phyloP scores from a whole-genome alignment of 2,329 filamentous ascomycete species.

The Calonectria pauciramosa region DNA sequence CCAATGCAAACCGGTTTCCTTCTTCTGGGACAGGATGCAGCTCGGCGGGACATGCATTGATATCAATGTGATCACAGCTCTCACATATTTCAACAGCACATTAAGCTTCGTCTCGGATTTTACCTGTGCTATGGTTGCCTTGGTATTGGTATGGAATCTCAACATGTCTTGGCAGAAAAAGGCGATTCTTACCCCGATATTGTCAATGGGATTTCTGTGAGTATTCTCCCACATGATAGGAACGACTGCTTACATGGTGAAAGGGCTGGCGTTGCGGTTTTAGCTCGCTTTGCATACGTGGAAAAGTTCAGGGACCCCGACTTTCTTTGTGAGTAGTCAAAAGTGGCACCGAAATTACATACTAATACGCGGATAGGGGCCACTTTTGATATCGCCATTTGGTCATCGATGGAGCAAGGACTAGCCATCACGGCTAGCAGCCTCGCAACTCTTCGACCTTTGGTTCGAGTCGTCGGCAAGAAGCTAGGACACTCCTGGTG shows the following conservation, averaged over 20 bases:
- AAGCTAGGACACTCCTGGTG: not conserved
- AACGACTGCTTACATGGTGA: not conserved
- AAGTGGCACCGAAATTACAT: not conserved
- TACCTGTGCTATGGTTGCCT: not conserved
- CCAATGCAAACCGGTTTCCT: not conserved
- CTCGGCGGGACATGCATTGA: not conserved
- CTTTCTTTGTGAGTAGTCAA: not conserved
- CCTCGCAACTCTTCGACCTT: not conserved
- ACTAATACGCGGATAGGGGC: not conserved
- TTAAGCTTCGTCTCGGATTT: not conserved
- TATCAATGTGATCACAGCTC: not conserved
- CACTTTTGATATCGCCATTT: not conserved
- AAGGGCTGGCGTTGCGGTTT: not conserved
- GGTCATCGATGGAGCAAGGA: not conserved
- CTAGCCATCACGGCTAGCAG: not conserved
- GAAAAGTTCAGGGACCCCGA: not conserved
- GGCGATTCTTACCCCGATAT: not conserved
- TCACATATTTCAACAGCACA: not conserved
- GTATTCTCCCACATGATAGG: not conserved
- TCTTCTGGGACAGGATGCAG: not conserved
- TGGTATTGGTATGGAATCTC: not conserved
- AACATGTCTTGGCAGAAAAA: conserved; percentile 1
- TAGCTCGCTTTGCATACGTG: not conserved
- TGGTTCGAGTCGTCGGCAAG: not conserved
- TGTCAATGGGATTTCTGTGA: not conserved